Conservation (phyloP, 768 basidiomycete genomes). For the Tylopilus cervinicoccineus region DNA sequence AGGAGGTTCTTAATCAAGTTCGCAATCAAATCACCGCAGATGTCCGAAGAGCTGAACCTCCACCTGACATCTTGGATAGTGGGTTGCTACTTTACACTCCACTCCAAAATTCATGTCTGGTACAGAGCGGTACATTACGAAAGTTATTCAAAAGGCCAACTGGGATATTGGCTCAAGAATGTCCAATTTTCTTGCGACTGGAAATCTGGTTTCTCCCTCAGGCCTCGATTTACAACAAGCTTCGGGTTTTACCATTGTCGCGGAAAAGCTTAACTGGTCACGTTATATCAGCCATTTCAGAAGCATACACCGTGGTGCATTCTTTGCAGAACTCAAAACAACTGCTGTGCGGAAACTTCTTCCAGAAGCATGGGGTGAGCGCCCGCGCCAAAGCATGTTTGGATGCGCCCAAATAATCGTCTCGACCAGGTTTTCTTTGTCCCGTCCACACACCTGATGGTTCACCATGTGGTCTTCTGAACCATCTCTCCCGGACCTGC, state of each 20-base stretch:
- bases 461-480: slow-evolving; percentile 94
- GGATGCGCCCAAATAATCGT: slow-evolving; percentile 8
- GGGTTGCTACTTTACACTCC: slow-evolving; percentile 28
- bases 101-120: slow-evolving; percentile 3
- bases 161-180: slow-evolving; percentile 90
- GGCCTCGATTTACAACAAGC: slow-evolving; percentile 97
- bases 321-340: slow-evolving; percentile 98
- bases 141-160: slow-evolving; percentile 71
- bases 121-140: slow-evolving; percentile 76
- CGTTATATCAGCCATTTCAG: slow-evolving; percentile 98
- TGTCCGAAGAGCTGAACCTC: slow-evolving; percentile 65
- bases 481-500: slow-evolving; percentile 93
- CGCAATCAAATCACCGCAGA: slow-evolving; percentile 68
- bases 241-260: slow-evolving; percentile 97
- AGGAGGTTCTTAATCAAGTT: slow-evolving; percentile 78
- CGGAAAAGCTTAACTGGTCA: slow-evolving; percentile 98
- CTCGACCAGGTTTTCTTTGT: slow-evolving; percentile 79
- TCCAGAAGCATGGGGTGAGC: slow-evolving; percentile 95
- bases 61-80: slow-evolving; percentile 90
- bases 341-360: slow-evolving; percentile 94
- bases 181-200: slow-evolving; percentile 94
- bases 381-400: neutral
- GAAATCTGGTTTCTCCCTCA: slow-evolving; percentile 90
- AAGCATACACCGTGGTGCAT: slow-evolving; percentile 97
- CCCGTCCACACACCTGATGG: slow-evolving; percentile 99